phyloP scores from a whole-genome alignment of 1,139 yeast genomes.

The Maudiozyma humilis region DNA sequence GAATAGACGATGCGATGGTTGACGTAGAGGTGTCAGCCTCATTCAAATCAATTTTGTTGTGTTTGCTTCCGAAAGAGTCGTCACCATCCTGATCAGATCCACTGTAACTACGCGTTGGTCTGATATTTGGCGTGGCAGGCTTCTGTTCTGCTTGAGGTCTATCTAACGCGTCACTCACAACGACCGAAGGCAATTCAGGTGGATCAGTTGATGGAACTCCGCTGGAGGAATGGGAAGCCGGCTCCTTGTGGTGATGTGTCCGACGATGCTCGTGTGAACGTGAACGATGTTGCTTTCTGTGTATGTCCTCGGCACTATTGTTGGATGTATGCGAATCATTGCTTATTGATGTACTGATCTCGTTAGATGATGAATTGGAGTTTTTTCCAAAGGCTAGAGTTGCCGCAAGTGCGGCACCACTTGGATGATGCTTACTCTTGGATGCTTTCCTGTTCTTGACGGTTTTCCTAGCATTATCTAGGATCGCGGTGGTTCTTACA shows the following conservation, averaged over 20 bases:
- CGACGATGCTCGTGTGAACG: neutral
- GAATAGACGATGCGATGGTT: neutral
- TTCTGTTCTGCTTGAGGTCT: neutral
- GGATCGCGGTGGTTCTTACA: conserved; percentile 28
- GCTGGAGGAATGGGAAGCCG: neutral
- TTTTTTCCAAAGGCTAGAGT: conserved; percentile 10
- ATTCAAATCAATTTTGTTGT: neutral
- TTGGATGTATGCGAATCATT: neutral
- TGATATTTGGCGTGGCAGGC: neutral
- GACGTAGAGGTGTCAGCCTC: neutral
- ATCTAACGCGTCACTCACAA: too few relatives aligned
- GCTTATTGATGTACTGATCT: neutral
- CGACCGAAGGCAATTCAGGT: too few relatives aligned
- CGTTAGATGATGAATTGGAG: neutral
- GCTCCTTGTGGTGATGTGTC: neutral
- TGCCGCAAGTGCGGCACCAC: conserved; percentile 34
- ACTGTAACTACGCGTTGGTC: neutral
- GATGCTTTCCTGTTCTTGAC: conserved; percentile 19
- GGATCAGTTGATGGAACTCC: neutral
- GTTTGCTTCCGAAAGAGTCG: neutral
- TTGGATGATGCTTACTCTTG: conserved; percentile 15
- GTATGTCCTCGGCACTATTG: neutral
- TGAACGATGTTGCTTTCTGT: neutral
- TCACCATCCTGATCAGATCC: neutral
- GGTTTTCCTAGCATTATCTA: conserved; percentile 24